These are phyloP conservation scores for Suhomyces kunorum DNA, from an alignment of 1,139 yeast genomes.

Conservation along the genomic window DNA sequence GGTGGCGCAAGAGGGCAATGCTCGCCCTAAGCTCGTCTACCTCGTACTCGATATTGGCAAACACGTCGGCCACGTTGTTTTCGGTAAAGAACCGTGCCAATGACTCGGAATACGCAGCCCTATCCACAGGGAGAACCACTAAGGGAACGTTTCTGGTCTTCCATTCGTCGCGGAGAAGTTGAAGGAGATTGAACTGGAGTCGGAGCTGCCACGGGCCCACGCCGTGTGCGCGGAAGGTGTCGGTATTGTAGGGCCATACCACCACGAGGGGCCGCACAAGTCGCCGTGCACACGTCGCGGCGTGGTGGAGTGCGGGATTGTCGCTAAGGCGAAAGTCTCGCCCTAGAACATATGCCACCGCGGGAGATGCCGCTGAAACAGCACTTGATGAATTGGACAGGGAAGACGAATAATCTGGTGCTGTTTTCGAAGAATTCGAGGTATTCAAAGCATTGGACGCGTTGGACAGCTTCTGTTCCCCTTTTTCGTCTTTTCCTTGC, in stretches of 20 bases:
- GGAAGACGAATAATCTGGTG: not conserved
- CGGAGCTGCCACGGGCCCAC: constrained; percentile 45
- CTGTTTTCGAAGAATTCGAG: too few relatives aligned
- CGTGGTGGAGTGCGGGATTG: constrained; percentile 16
- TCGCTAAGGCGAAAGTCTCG: constrained; percentile 17
- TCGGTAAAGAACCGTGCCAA: constrained; percentile 28
- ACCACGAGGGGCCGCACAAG: constrained; percentile 14
- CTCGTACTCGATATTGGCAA: constrained; percentile 50
- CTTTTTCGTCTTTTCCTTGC: not conserved
- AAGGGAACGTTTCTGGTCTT: constrained; percentile 41
- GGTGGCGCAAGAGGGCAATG: constrained; percentile 21
- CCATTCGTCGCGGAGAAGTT: constrained; percentile 30
- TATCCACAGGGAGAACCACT: constrained; percentile 32
- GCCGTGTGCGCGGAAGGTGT: constrained; percentile 42
- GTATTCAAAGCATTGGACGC: too few relatives aligned
- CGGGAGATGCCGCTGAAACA: not conserved
- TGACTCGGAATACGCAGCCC: constrained; percentile 21
- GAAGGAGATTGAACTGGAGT: constrained; percentile 37
- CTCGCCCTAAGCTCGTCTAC: constrained; percentile 51
- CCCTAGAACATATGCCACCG: constrained; percentile 12
- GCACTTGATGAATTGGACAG: not conserved
- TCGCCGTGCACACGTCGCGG: constrained; percentile 9
- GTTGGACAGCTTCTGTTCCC: not conserved
- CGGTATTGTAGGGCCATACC: constrained; percentile 30
- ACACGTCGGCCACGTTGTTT: constrained; percentile 33